Conservation (phyloP, 2,329 filamentous ascomycete species). For the Boeremia lycopersici region DNA sequence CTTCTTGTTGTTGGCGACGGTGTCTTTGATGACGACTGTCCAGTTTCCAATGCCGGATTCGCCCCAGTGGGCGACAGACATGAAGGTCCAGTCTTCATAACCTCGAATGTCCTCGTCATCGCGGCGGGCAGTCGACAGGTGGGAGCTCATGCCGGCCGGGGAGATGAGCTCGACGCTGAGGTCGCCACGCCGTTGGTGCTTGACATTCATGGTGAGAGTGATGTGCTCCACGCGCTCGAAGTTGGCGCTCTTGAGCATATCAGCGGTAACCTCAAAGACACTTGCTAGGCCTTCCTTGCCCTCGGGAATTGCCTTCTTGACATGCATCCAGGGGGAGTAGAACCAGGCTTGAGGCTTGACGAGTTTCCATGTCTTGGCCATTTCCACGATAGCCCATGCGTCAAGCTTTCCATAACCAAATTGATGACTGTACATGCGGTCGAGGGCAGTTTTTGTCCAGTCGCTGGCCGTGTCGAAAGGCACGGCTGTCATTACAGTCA, state of each 20-base stretch:
- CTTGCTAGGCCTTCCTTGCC: slow-evolving; percentile 79
- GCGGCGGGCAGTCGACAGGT: slow-evolving; percentile 77
- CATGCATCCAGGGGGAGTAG: slow-evolving; percentile 91
- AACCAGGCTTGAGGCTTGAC: slow-evolving; percentile 97
- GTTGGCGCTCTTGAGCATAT: slow-evolving; percentile 83
- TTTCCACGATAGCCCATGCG: slow-evolving; percentile 81
- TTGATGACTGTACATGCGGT: slow-evolving; percentile 88
- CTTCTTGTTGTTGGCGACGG: slow-evolving; percentile 71
- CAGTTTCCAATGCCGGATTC: slow-evolving; percentile 86
- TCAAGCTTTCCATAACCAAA: slow-evolving; percentile 97
- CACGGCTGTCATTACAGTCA: slow-evolving; percentile 82
- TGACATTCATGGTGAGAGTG: slow-evolving; percentile 95
- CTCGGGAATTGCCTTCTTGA: slow-evolving; percentile 84
- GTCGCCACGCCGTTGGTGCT: slow-evolving; percentile 86
- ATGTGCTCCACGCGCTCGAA: slow-evolving; percentile 89
- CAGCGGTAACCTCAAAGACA: slow-evolving; percentile 78
- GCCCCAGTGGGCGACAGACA: slow-evolving; percentile 97
- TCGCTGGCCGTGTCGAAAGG: slow-evolving; percentile 77
- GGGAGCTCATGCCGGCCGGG: slow-evolving; percentile 79
- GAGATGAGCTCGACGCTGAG: slow-evolving; percentile 90
- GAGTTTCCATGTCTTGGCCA: slow-evolving; percentile 80
- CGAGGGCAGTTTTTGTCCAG: slow-evolving; percentile 82
- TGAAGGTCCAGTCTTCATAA: slow-evolving; percentile 97
- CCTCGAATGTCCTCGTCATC: slow-evolving; percentile 70
- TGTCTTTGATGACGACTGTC: slow-evolving; percentile 90